phyloP scores from a whole-genome alignment of 805 yeast genomes.

The Clavispora asparagi region DNA sequence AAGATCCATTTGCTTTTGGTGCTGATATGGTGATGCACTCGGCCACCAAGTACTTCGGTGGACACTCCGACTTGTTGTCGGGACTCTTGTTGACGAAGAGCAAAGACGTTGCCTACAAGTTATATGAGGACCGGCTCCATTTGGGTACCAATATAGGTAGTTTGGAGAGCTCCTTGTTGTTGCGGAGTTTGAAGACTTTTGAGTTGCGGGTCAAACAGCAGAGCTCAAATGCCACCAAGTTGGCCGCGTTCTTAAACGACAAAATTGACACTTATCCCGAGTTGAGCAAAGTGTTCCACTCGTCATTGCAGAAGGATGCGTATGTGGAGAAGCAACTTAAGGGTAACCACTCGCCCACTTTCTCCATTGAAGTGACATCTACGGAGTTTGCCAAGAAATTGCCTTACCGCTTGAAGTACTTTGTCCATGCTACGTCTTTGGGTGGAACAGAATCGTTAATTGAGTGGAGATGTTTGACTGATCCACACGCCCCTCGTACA shows the following conservation, averaged over 20 bases:
- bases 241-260: constrained; percentile 56
- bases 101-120: constrained; percentile 34
- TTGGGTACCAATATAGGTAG: constrained; percentile 79
- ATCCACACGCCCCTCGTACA: constrained; percentile 48
- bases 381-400: constrained; percentile 54
- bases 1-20: constrained; percentile 74
- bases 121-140: constrained; percentile 59
- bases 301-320: constrained; percentile 69
- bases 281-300: constrained; percentile 55
- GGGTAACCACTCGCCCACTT: constrained; percentile 67
- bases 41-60: constrained; percentile 90
- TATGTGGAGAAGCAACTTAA: constrained; percentile 63
- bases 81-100: constrained; percentile 73
- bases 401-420: constrained; percentile 61
- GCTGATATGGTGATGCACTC: constrained; percentile 91
- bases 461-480: constrained; percentile 82
- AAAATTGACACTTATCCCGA: constrained; percentile 45
- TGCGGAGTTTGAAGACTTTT: constrained; percentile 78
- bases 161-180: constrained; percentile 66
- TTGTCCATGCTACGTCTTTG: constrained; percentile 87
- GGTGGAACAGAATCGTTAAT: constrained; percentile 90
- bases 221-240: constrained; percentile 51
- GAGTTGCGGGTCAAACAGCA: constrained; percentile 69
- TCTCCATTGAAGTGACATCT: constrained; percentile 52
- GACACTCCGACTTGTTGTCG: constrained; percentile 88